Base-by-base conservation (phyloP, 257 asterid species). In the Solanum boliviense region DNA sequence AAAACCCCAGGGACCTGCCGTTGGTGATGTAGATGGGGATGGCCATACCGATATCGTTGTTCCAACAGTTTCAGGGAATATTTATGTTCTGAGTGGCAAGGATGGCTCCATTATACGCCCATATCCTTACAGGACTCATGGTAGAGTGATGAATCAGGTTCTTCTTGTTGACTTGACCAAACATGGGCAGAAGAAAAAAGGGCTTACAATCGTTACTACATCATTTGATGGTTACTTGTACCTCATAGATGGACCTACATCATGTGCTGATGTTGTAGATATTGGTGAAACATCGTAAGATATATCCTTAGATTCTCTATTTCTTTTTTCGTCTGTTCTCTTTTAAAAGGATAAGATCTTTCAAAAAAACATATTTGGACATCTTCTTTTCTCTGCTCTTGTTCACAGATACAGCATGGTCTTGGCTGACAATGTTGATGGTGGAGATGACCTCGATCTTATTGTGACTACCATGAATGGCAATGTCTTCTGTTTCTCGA, bases 201-300 rank as follows among this genome's bases (percentile, higher is more conserved):
- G 99, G 58, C 98, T 98, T 84, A 96, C 98, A 29, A 94, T 98
- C 88, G 98, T 96, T 87, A 95, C 92, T 36, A 95, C 99, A 48
- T 98, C 99, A 38, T 98, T 98, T 86, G 99, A 98, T 89, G 99
- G 99, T 88, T 98, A 98, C 90, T 82, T 98, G 87, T 98, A 98
- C 92, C 96, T 98, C 78, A 96, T 98, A 89, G 99, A 98, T 62
- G 99, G 99, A 35, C 98, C 96, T 86, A 95, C 98, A 6, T 95
- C 99, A 23, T 98, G 99, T 91, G 98, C 99, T 85, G 99, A 98
- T 93, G 99, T 96, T 88, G 98, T 97, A 84, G 99, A 98, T 92
- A 98, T 98, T 74, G 99, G 99, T 83, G 99, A 98, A 94, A 98
- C 99, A 87, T 97, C 98, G 99, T 96, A 93, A 96, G 98, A 89